Evolutionary conservation across 495 filamentous ascomycete genomes (phyloP), one percentile per base, ranked within the genome.

Genomic region (Neurospora discreta): DNA sequence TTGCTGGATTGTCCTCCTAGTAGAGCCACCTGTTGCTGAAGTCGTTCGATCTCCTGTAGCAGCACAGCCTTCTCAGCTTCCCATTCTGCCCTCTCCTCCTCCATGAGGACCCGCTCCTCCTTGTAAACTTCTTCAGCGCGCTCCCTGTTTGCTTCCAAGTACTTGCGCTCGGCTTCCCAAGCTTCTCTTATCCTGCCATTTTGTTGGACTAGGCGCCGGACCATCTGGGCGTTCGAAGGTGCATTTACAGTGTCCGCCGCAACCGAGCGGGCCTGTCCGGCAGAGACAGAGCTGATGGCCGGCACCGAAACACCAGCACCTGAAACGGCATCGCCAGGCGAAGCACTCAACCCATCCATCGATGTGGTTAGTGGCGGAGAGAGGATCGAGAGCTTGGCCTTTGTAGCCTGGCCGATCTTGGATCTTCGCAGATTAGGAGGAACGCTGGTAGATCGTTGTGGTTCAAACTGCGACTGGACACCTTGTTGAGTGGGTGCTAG

Each of bases 131-230:
- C 81, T 69, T 85, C 84, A 8, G 80, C 82, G 41, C 82, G 78
- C 46, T 80, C 77, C 8, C 84, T 80, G 70, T 80, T 83, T 8
- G 82, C 83, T 71, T 84, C 83, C 44, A 84, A 72, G 67, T 81
- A 78, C 23, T 80, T 81, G 23, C 84, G 81, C 76, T 85, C 84
- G 11, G 79, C 78, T 73, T 81, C 81, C 83, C 82, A 84, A n/a
- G 78, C 79, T 68, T 84, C 83, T 26, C 77, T 69, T 46, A 84
- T 77, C 42, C 76, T 77, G 16, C 75, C 72, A 65, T 79, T 83
- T 69, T 85, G 81, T n/a, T 82, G 79, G 15, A 82, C 74, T 44
- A 81, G 76, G 10, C 82, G 82, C 13, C 78, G 81, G 44, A 85
- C 75, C 70, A 82, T 77, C 33, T 72, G 73, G 36, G 70, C 69